Evolutionary conservation across 352 stramenopile species (phyloP), one percentile per base, ranked within the genome.

Genomic region (Phytophthora macrochlamydospora): DNA sequence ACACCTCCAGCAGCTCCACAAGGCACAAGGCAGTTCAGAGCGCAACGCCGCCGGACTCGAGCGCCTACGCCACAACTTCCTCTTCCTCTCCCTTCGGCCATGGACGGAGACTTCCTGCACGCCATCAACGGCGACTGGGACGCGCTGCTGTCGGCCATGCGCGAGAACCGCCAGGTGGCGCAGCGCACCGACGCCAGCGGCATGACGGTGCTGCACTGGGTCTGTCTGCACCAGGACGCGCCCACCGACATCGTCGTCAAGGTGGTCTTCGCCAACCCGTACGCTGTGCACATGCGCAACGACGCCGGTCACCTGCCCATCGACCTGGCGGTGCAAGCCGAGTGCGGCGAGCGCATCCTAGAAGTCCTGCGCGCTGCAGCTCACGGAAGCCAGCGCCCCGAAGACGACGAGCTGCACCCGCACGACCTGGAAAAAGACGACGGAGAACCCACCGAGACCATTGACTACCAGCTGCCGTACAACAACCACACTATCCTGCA

Each of bases 51-150:
- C 33, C 14, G 50, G 52, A 48, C 42, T 54, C 7, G 61, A 57
- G n/a, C 46, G 59, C 59, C 53, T 29, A 11, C 35, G 6, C 46
- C 18, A 11, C 28, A 44, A 31, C 46, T 57, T 32, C 29, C 31
- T 42, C 14, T 29, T n/a, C 24, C 48, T 52, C 54, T 49, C 7
- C 29, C n/a, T 32, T 31, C 29, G 30, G 45, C 6, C n/a, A 93
- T 93, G 84, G 82, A 93, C 71, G 70, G 75, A 3, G 81, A 91
- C 58, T 92, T 93, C 60, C 56, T 92, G 42, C 80, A 91, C 43
- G 85, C 85, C 11, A 87, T 93, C 61, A 92, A 93, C 60, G 85
- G 85, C 58, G 83, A 93, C 66, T 93, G 85, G 85, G 82, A 92
- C 68, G 73, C 71, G 42, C 75, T 93, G 59, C 75, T 92, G 33